phyloP scores from a whole-genome alignment of 2,329 filamentous ascomycete species.

The Pseudonectria buxi region DNA sequence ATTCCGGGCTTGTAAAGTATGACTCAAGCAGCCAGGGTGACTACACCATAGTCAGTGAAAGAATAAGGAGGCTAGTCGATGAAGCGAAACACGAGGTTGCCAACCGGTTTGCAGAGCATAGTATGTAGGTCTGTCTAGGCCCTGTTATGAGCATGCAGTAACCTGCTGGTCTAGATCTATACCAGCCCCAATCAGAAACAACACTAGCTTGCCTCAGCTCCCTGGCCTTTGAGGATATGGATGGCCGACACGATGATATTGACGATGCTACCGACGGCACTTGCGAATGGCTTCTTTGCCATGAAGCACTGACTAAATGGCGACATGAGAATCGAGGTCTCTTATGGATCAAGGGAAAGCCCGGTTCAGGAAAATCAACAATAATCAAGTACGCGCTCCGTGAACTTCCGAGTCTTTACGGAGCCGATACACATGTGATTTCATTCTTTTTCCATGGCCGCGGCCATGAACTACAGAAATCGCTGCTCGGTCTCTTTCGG shows the following conservation, averaged over 20 bases:
- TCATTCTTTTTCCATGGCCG: conserved; percentile 16
- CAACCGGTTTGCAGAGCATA: not conserved
- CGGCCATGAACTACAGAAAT: conserved; percentile 26
- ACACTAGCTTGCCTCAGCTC: conserved; percentile 1
- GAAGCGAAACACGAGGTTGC: not conserved
- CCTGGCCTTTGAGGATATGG: conserved; percentile 2
- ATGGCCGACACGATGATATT: not conserved
- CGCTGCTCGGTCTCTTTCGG: conserved; percentile 27
- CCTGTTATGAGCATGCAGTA: too few species aligned
- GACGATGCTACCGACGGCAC: conserved; percentile 1
- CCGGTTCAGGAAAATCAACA: conserved; percentile 31
- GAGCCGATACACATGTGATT: not conserved
- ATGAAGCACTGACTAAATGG: not conserved
- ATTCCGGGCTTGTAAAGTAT: conserved; percentile 20
- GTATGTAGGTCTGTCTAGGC: not conserved
- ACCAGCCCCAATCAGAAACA: not conserved
- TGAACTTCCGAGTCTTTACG: not conserved
- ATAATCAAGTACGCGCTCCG: conserved; percentile 19
- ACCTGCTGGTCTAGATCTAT: too few species aligned
- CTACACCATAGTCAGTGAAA: not conserved
- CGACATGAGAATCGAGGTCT: conserved; percentile 6
- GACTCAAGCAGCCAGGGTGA: not conserved
- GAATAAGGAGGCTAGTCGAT: not conserved
- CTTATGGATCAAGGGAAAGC: conserved; percentile 31
- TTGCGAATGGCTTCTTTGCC: conserved; percentile 1